Evolutionary conservation across 2,329 filamentous ascomycete genomes (phyloP).

Genomic region (Talaromyces rugulosus): DNA sequence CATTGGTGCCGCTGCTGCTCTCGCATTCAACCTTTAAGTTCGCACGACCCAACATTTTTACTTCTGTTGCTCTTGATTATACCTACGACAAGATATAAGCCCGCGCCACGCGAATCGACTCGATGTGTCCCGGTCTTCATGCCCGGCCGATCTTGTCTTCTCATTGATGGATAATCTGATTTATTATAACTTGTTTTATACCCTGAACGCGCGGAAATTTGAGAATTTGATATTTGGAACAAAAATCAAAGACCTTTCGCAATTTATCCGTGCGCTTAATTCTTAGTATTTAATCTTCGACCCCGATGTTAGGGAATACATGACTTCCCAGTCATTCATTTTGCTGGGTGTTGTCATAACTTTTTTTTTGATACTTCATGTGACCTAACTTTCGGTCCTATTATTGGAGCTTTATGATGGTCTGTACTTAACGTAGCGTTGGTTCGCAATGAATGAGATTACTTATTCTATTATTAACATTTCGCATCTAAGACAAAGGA

Average conservation of each 20-base stretch:
- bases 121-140: not conserved
- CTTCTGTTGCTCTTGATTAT: not conserved
- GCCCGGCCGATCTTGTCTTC: not conserved
- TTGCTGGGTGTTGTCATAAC: not conserved
- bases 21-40: constrained; percentile 22
- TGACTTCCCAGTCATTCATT: not conserved
- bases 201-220: not conserved
- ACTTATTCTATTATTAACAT: not conserved
- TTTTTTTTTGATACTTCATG: not conserved
- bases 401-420: not conserved
- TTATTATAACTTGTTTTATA: not conserved
- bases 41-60: not conserved
- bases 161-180: not conserved
- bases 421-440: not conserved
- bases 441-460: not conserved
- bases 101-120: not conserved
- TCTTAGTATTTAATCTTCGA: not conserved
- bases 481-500: not conserved
- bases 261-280: not conserved
- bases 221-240: not conserved
- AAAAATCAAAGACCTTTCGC: not conserved
- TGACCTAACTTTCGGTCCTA: not conserved
- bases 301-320: not conserved
- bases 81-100: not conserved
- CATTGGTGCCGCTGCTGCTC: constrained; percentile 19